These are phyloP conservation scores for Amaranthus palmeri DNA, from an alignment of 148 eudicot genomes.

Conservation along the genomic window DNA sequence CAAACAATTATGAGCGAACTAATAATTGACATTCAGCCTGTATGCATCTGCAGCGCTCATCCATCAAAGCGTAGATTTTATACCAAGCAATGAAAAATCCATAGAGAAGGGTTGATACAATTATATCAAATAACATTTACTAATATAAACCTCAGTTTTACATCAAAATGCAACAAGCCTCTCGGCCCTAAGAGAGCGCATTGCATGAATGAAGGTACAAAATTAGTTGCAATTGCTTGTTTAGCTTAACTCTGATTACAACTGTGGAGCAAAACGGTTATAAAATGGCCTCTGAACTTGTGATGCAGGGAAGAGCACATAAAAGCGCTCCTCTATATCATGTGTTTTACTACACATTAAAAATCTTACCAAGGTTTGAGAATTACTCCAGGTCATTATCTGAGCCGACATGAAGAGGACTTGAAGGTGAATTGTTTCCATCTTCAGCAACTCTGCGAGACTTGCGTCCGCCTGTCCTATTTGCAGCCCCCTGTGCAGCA, in stretches of 20 bases:
- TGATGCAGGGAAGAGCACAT: too few species aligned
- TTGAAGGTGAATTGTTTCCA: slow-evolving; percentile 43
- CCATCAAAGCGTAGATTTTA: too few species aligned
- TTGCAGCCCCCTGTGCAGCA: slow-evolving; percentile 9
- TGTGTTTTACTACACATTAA: not conserved
- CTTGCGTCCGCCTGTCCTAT: slow-evolving; percentile 23
- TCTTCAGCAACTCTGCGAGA: slow-evolving; percentile 23
- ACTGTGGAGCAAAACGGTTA: too few species aligned
- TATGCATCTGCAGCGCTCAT: too few species aligned
- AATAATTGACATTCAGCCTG: too few species aligned
- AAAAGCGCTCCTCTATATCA: too few species aligned
- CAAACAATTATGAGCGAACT: too few species aligned
- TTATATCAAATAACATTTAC: too few species aligned
- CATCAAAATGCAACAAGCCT: not conserved
- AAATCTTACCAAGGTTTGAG: not conserved
- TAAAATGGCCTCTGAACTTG: too few species aligned
- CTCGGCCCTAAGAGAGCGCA: not conserved
- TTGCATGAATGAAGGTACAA: slow-evolving; percentile 15
- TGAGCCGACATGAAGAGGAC: slow-evolving; percentile 40
- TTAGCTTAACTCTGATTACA: not conserved
- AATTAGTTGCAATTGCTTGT: slow-evolving; percentile 13
- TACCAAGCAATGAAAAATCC: too few species aligned
- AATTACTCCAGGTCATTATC: slow-evolving; percentile 23
- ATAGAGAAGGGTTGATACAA: too few species aligned
- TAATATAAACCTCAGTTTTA: not conserved